Evolutionary conservation across 1,284 basidiomycete genomes (phyloP), one percentile per base, ranked within the genome.

Genomic region (Pascua guehoae): DNA sequence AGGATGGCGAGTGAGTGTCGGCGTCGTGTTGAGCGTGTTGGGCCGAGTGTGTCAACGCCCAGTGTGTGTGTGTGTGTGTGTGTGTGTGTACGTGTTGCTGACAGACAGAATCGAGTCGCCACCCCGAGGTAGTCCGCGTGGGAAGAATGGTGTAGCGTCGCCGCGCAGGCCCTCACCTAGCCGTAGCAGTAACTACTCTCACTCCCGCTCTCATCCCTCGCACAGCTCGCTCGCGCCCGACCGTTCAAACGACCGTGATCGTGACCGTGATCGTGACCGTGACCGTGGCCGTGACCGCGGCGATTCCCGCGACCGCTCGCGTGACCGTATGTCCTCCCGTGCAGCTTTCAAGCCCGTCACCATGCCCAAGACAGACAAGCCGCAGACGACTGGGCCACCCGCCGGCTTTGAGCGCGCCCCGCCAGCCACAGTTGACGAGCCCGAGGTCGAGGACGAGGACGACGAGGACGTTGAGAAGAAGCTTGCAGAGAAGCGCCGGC

Each of bases 401-500:
- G 24, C 24, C 24, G 24, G 24, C 24, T 32, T 32, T 32, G 24
- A 32, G 24, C 24, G 24, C 4, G 4, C 24, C 24, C 24, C 24
- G 24, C 24, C 24, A 32, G 24, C 24, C 24, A 32, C 24, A 3
- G 24, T 32, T 32, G 24, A 41, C 41, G 50, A 71, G 41, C 67
- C 70, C 63, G 86, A 88, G 56, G 84, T 86, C 18, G 66, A 85
- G 39, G 66, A 69, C 37, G 76, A 81, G 8, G 82, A 83, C 1
- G 83, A 84, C 37, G 81, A 82, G 11, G 84, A 86, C 17, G 81
- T 87, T 2, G 89, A 91, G 69, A 83, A 86, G 56, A 79, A 86
- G 5, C 79, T 92, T 18, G 89, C 87, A 45, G 88, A 86, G 55
- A 83, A 90, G n/a, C 83, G 88, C 38, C 86, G 87, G 32, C 87